Conservation (phyloP, 495 filamentous ascomycete species). For the Xylaria grammica region DNA sequence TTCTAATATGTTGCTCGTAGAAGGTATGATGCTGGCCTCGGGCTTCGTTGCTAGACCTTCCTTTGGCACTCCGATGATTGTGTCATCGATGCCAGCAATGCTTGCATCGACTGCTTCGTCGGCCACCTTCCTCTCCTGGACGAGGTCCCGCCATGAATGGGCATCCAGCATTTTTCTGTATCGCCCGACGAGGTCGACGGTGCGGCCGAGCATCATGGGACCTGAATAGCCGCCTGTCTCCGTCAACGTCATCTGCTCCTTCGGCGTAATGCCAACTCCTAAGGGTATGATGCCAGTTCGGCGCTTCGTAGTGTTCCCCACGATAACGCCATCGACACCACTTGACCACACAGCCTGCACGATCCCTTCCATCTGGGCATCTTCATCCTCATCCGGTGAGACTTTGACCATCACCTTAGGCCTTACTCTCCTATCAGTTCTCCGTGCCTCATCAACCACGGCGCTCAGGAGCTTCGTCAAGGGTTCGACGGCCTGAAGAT, state of each 20-base stretch:
- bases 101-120: constrained; percentile 40
- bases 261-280: constrained; percentile 64
- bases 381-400: constrained; percentile 87
- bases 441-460: constrained; percentile 77
- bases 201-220: constrained; percentile 81
- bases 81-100: constrained; percentile 35
- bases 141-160: constrained; percentile 35
- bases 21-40: not conserved
- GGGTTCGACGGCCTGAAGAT: constrained; percentile 80
- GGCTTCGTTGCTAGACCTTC: constrained; percentile 26
- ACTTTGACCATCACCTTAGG: constrained; percentile 97
- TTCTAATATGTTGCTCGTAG: constrained; percentile 23
- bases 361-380: constrained; percentile 82
- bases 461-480: constrained; percentile 78
- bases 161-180: constrained; percentile 78
- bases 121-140: constrained; percentile 28
- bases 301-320: constrained; percentile 95
- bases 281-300: constrained; percentile 70
- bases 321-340: constrained; percentile 92
- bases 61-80: constrained; percentile 33
- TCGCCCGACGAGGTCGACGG: constrained; percentile 72
- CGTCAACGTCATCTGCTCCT: constrained; percentile 68
- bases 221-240: constrained; percentile 92
- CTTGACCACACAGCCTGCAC: constrained; percentile 82
- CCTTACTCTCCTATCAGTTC: constrained; percentile 68